phyloP scores from a whole-genome alignment of 1,284 basidiomycete species.

The Ceratobasidium sp. region DNA sequence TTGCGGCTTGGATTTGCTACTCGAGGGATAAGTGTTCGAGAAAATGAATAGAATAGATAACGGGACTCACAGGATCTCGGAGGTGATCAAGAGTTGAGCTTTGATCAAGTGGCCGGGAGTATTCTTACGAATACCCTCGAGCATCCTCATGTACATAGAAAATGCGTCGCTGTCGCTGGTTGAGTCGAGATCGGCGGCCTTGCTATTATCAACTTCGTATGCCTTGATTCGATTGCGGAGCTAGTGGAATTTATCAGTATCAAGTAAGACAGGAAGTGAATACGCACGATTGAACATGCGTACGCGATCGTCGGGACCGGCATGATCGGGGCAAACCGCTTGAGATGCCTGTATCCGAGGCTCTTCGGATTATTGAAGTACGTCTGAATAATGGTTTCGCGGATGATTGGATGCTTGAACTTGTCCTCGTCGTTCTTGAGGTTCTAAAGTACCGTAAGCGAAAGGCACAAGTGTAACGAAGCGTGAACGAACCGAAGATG shows the following conservation, averaged over 20 bases:
- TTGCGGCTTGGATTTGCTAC: not conserved
- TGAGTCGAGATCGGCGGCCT: not conserved
- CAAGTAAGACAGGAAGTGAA: too few species aligned
- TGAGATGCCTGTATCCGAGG: not conserved
- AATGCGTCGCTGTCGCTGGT: constrained; percentile 4
- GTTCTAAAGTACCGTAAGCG: not conserved
- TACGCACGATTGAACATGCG: not conserved
- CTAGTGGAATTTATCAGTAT: too few species aligned
- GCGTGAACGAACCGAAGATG: not conserved
- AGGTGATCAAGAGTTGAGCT: not conserved
- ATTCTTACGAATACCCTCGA: not conserved
- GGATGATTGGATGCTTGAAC: not conserved
- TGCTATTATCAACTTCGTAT: not conserved
- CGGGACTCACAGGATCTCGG: not conserved
- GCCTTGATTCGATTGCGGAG: too few species aligned
- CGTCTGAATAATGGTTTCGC: not conserved
- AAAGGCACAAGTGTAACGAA: not conserved
- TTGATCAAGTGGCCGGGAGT: not conserved
- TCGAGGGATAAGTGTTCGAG: not conserved
- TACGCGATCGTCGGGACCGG: not conserved
- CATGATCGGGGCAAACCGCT: not conserved
- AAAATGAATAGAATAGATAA: too few species aligned
- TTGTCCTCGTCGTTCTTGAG: not conserved
- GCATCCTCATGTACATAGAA: not conserved
- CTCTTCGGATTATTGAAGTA: not conserved